Percentiles rank a stretch among this genome's conserved stretches.
These are phyloP conservation scores for Candida nemodendra DNA, from an alignment of 805 yeast species.

Conservation along the genomic window DNA sequence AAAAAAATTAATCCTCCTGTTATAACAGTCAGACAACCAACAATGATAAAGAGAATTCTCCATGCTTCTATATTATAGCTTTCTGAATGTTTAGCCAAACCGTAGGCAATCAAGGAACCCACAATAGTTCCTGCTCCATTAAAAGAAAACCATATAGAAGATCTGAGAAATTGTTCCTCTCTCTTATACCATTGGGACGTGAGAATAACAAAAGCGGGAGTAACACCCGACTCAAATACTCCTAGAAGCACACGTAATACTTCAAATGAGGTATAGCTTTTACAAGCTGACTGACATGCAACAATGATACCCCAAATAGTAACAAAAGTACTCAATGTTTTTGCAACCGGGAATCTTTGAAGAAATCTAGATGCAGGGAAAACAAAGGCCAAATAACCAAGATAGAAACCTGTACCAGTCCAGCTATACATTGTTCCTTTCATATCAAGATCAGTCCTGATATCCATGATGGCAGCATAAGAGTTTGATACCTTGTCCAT, in stretches of 20 bases:
- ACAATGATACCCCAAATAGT: conserved; percentile 43
- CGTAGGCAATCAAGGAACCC: conserved; percentile 39
- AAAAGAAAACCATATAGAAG: conserved; percentile 41
- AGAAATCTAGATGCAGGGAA: conserved; percentile 38
- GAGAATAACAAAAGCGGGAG: conserved; percentile 55
- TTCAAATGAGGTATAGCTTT: conserved; percentile 41
- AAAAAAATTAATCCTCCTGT: conserved; percentile 33
- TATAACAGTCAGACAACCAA: conserved; percentile 51
- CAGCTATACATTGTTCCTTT: conserved; percentile 43
- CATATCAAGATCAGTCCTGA: conserved; percentile 48
- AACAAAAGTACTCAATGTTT: conserved; percentile 34
- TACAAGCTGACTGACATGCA: conserved; percentile 43
- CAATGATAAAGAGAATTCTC: conserved; percentile 51
- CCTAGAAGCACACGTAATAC: conserved; percentile 49
- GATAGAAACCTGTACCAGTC: conserved; percentile 51
- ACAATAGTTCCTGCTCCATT: conserved; percentile 43
- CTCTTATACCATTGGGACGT: conserved; percentile 52
- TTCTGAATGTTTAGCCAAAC: conserved; percentile 25
- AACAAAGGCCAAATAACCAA: conserved; percentile 47
- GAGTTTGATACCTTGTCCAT: conserved; percentile 25
- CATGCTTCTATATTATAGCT: conserved; percentile 40
- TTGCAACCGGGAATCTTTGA: conserved; percentile 43
- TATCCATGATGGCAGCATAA: conserved; percentile 42
- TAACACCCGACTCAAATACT: conserved; percentile 48
- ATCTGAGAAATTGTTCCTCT: conserved; percentile 43